Percentiles rank a stretch among this genome's conserved stretches.
Conservation (phyloP, 331 rosid genomes). For the Malus hybrid region DNA sequence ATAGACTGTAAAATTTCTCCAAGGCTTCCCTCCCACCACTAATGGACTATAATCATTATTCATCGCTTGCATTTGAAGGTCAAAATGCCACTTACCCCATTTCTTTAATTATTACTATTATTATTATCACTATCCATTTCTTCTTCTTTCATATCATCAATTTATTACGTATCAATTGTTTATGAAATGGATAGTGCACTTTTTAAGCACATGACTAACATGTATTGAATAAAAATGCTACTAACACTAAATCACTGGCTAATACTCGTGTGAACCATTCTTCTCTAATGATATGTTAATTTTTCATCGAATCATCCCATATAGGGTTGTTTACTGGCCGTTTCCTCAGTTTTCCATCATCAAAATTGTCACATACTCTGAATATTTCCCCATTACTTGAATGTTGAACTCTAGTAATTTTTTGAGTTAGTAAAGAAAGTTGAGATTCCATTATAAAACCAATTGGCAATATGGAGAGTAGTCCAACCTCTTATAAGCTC, state of each 20-base stretch:
- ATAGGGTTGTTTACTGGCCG: background rate
- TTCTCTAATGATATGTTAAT: background rate
- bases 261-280: background rate
- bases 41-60: slow-evolving; percentile 23
- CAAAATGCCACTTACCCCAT: slow-evolving; percentile 6
- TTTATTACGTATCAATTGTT: background rate
- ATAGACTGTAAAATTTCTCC: too few relatives aligned
- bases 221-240: rapidly evolving
- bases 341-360: background rate
- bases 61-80: slow-evolving; percentile 28
- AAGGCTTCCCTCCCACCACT: slow-evolving; percentile 29
- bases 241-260: background rate
- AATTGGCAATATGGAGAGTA: too few relatives aligned
- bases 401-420: background rate
- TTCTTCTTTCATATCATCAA: background rate
- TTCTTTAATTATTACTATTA: too few relatives aligned
- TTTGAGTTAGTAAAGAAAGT: too few relatives aligned
- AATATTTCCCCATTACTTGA: background rate
- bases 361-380: background rate
- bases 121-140: too few relatives aligned
- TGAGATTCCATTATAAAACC: too few relatives aligned
- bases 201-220: background rate
- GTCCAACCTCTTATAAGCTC: too few relatives aligned
- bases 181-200: background rate
- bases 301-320: background rate